Percentiles rank a stretch among this genome's conserved stretches.
phyloP scores from a whole-genome alignment of 2,329 filamentous ascomycete species.

The Hypomyces rosellus region DNA sequence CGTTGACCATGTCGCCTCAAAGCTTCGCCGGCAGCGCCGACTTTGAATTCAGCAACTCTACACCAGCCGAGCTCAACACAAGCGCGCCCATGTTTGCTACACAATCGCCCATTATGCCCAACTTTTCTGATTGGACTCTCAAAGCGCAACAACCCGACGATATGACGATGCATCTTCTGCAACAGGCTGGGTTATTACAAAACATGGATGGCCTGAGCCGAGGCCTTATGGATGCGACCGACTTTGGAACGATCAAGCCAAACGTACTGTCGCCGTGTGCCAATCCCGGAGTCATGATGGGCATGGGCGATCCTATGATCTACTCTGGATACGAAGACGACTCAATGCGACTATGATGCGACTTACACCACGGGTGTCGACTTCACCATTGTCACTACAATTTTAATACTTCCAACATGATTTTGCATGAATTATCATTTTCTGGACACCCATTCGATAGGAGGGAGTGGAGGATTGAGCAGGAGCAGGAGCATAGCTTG shows the following conservation, averaged over 20 bases:
- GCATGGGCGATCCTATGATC: conserved; percentile 54
- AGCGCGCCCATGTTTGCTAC: conserved; percentile 26
- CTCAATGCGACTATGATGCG: conserved; percentile 32
- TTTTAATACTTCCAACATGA: too few relatives aligned
- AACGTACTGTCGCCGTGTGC: conserved; percentile 43
- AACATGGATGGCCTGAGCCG: conserved; percentile 43
- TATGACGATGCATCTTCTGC: conserved; percentile 35
- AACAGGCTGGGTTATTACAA: conserved; percentile 36
- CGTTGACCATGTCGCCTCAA: conserved; percentile 46
- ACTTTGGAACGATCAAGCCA: conserved; percentile 50
- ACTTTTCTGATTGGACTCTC: conserved; percentile 27
- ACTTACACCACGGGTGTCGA: background rate
- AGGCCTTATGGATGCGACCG: conserved; percentile 43
- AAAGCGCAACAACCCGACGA: conserved; percentile 15
- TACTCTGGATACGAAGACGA: conserved; percentile 47
- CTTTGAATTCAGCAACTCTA: conserved; percentile 31
- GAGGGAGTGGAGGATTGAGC: too few relatives aligned
- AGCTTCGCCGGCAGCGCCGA: conserved; percentile 39
- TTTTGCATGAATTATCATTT: too few relatives aligned
- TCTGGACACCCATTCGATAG: too few relatives aligned
- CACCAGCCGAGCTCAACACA: conserved; percentile 25
- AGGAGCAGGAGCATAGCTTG: too few relatives aligned
- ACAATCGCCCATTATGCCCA: conserved; percentile 28
- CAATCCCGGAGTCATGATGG: conserved; percentile 51
- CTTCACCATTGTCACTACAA: too few relatives aligned